These are phyloP conservation scores for Colletotrichum musae DNA, from an alignment of 2,329 filamentous ascomycete species.

Conservation along the genomic window DNA sequence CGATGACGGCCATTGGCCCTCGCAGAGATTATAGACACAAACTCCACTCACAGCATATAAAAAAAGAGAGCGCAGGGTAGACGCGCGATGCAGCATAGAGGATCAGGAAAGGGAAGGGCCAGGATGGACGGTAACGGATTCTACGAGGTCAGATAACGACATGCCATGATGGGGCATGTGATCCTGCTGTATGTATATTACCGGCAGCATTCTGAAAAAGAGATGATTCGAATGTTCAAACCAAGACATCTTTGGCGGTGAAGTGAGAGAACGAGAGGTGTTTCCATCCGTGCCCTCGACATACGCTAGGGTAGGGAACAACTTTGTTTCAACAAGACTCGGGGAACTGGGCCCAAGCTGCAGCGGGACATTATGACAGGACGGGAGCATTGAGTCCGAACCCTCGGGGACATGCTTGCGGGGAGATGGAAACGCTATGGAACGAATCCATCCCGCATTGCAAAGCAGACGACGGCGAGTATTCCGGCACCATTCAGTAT, in stretches of 20 bases:
- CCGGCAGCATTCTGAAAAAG: constrained; percentile 26
- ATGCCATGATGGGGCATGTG: constrained; percentile 36
- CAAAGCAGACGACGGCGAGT: no score
- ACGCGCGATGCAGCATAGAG: constrained; percentile 40
- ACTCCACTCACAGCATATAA: constrained; percentile 42
- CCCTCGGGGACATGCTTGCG: background rate
- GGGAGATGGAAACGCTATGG: background rate
- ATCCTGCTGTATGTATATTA: constrained; percentile 43
- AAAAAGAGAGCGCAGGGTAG: constrained; percentile 40
- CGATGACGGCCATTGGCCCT: constrained; percentile 39
- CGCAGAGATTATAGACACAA: constrained; percentile 32
- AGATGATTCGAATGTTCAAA: constrained; percentile 23
- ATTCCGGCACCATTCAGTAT: no score
- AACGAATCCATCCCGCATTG: background rate
- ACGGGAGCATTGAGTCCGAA: constrained; percentile 1
- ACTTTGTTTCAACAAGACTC: constrained; percentile 4
- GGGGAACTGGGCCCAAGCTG: constrained; percentile 15
- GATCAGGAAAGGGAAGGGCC: constrained; percentile 30
- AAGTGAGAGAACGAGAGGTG: background rate
- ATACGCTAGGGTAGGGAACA: no score
- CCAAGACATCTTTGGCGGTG: background rate
- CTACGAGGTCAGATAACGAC: constrained; percentile 33
- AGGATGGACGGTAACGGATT: constrained; percentile 23
- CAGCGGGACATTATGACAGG: background rate
- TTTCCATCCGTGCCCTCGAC: background rate